A percentile compares a stretch with the other conserved stretches of the same genome.
These are phyloP conservation scores for Actinomortierella wolfii DNA, from an alignment of 371 early-diverging fungal genomes.

Conservation along the genomic window DNA sequence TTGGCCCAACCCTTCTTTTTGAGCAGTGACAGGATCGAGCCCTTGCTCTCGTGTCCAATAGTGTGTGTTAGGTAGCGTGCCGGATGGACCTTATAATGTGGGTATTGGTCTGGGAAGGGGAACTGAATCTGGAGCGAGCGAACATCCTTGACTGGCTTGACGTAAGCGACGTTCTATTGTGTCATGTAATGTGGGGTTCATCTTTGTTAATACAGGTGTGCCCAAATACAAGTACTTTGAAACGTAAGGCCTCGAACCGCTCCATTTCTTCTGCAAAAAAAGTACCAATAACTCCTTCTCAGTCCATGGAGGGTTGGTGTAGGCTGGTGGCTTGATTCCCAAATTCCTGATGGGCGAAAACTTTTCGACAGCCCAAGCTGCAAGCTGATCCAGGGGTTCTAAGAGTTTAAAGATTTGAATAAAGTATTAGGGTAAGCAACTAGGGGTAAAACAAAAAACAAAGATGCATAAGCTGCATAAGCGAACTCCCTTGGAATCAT, in stretches of 20 bases:
- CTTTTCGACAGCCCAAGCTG: slow-evolving; percentile 80
- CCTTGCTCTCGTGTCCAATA: slow-evolving; percentile 85
- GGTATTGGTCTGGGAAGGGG: slow-evolving; percentile 82
- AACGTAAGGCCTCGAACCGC: background rate
- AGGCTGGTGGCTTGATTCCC: slow-evolving; percentile 70
- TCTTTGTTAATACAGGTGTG: background rate
- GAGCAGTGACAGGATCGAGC: slow-evolving; percentile 84
- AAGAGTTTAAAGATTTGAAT: slow-evolving; percentile 1
- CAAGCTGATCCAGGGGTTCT: slow-evolving; percentile 86
- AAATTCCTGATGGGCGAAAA: slow-evolving; percentile 79
- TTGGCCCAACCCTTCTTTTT: slow-evolving; percentile 92
- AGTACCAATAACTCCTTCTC: slow-evolving; percentile 70
- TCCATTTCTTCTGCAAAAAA: too few relatives aligned
- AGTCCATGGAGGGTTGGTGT: slow-evolving; percentile 77
- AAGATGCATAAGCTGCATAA: background rate
- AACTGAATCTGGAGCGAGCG: slow-evolving; percentile 81
- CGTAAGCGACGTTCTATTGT: slow-evolving; percentile 45
- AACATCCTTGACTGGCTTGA: slow-evolving; percentile 86
- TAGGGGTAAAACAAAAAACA: background rate
- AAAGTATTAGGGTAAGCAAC: too few relatives aligned
- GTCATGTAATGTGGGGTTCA: too few relatives aligned
- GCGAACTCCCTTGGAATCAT: background rate
- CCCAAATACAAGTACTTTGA: background rate
- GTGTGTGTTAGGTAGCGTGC: slow-evolving; percentile 74
- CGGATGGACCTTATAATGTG: slow-evolving; percentile 64